A percentile compares a stretch with the other conserved stretches of the same genome.
Conservation (phyloP, 2,329 filamentous ascomycete species). For the Colletotrichum incanum region DNA sequence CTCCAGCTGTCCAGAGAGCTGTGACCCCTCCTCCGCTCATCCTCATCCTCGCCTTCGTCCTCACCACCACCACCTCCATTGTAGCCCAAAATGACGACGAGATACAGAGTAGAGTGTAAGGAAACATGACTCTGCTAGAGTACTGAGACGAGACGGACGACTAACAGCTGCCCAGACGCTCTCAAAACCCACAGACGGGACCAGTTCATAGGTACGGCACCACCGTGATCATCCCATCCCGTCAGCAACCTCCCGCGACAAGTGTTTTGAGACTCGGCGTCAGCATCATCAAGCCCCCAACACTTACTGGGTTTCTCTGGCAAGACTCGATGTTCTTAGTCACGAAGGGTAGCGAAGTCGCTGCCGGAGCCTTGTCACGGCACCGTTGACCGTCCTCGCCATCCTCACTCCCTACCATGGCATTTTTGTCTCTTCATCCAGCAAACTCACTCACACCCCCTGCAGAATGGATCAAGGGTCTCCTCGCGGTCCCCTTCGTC, state of each 20-base stretch:
- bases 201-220: slow-evolving; percentile 81
- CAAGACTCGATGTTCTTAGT: too few relatives aligned
- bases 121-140: slow-evolving; percentile 41
- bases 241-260: background rate
- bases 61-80: background rate
- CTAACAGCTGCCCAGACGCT: slow-evolving; percentile 62
- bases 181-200: slow-evolving; percentile 90
- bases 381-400: slow-evolving; percentile 18
- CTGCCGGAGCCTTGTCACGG: slow-evolving; percentile 4
- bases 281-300: background rate
- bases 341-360: background rate
- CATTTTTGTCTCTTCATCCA: background rate
- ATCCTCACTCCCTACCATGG: background rate
- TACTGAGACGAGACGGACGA: slow-evolving; percentile 12
- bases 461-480: slow-evolving; percentile 94
- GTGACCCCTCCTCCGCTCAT: slow-evolving; percentile 3
- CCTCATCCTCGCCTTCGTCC: background rate
- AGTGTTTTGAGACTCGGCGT: background rate
- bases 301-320: too few relatives aligned
- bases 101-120: slow-evolving; percentile 83
- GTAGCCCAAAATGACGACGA: slow-evolving; percentile 68
- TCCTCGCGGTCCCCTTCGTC: slow-evolving; percentile 95
- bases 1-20: background rate
- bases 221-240: background rate
- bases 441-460: slow-evolving; percentile 28